phyloP scores from a whole-genome alignment of 805 yeast genomes.

The Yarrowia yakushimensis region DNA sequence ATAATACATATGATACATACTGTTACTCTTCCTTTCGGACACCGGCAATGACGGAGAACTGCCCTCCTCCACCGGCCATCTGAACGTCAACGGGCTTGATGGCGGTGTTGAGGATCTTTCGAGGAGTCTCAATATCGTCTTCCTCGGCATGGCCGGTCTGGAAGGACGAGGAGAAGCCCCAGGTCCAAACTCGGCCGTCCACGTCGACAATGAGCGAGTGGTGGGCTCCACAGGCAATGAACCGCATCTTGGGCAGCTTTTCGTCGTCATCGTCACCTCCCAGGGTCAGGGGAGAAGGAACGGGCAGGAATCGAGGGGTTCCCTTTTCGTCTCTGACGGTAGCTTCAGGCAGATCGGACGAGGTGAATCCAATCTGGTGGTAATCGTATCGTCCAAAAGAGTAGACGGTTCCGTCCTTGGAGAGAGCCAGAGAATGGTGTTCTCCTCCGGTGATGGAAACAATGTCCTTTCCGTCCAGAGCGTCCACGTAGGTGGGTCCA shows the following conservation, averaged over 20 bases:
- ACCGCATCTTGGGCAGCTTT: constrained; percentile 51
- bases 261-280: constrained; percentile 31
- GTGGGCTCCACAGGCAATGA: constrained; percentile 82
- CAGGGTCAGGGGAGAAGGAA: constrained; percentile 64
- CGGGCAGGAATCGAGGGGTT: constrained; percentile 71
- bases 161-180: constrained; percentile 98
- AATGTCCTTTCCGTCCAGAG: constrained; percentile 56
- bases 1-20: background rate
- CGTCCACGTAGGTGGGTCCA: constrained; percentile 70
- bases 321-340: constrained; percentile 78
- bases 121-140: constrained; percentile 81
- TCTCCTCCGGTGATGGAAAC: constrained; percentile 83
- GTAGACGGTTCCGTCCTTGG: constrained; percentile 67
- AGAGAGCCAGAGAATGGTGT: constrained; percentile 81
- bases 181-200: constrained; percentile 82
- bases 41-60: constrained; percentile 89
- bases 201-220: constrained; percentile 83
- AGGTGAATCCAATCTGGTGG: constrained; percentile 83
- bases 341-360: constrained; percentile 58
- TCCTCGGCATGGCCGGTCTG: constrained; percentile 96
- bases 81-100: constrained; percentile 72
- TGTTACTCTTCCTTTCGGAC: constrained; percentile 32
- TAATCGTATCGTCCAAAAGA: constrained; percentile 91
- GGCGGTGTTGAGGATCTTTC: constrained; percentile 90
- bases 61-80: constrained; percentile 91